Base-by-base conservation (phyloP, 768 basidiomycete species). In the Hygrophorus russula region DNA sequence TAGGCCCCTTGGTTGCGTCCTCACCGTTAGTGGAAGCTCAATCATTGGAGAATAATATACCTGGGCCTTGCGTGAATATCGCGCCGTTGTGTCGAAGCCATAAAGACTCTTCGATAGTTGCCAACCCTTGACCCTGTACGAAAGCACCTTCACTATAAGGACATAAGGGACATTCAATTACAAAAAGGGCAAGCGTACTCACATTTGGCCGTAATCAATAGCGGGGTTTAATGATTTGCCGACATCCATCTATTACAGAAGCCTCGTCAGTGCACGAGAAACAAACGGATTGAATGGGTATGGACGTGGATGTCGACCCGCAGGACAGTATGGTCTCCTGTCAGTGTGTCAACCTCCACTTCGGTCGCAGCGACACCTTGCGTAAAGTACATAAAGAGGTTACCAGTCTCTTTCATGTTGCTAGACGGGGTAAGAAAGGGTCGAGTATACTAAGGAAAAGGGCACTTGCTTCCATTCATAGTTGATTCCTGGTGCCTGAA, bases 21-120 rank as follows among this genome's bases (percentile, higher is more conserved):
- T 49, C 7, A 39, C 17, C 11, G 2, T 11, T 2, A 14, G 5
- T 32, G 11, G 17, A 4, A 10, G 1, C 8, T n/a, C 14, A n/a
- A 20, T 19, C 6, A 12, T 6, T 10, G 30, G 37, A 19, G 28
- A 13, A 13, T 20, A 39, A 35, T 9, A 9, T 43, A 43, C 51
- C 51, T 20, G 51, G 51, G 9, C 51, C 51, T 3, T 47, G 48
- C 7, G 51, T 52, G 40, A 52, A 52, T 14, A 52, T 47, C 4
- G 51, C 51, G 3, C 51, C 51, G 27, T 45, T 52, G 19, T 52
- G 51, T 14, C 51, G 51, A 20, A 52, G 37, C 51, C 51, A 52
- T 36, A 52, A 39, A 17, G 47, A 49, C 44, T 52, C 51, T 45
- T 52, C 51, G 10, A 52, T 47, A 4, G 51, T 52, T 17, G 45